A percentile compares a stretch with the other conserved stretches of the same genome.
Evolutionary conservation across 805 yeast species (phyloP).

Genomic region (Millerozyma acaciae): DNA sequence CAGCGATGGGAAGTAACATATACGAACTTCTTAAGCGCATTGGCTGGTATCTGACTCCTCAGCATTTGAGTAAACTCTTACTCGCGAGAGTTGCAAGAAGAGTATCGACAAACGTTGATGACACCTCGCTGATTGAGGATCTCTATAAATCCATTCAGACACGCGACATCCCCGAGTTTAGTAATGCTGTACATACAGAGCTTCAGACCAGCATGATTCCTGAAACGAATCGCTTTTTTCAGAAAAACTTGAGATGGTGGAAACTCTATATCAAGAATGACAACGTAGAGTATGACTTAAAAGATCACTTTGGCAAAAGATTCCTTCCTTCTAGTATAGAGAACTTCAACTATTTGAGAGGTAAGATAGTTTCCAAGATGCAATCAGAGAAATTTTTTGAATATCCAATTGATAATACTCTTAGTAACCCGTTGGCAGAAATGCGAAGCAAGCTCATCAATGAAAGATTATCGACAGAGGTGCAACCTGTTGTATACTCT

Average conservation of each 20-base stretch:
- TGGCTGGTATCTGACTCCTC: slow-evolving; percentile 24
- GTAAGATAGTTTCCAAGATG: slow-evolving; percentile 30
- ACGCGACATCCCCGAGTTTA: slow-evolving; percentile 24
- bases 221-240: slow-evolving; percentile 25
- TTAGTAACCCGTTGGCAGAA: slow-evolving; percentile 25
- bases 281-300: slow-evolving; percentile 39
- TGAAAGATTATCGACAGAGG: slow-evolving; percentile 23
- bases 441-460: slow-evolving; percentile 30
- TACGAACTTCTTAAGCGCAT: slow-evolving; percentile 29
- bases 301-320: slow-evolving; percentile 30
- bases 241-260: slow-evolving; percentile 36
- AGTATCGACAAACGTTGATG: slow-evolving; percentile 10
- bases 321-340: slow-evolving; percentile 40
- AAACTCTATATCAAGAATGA: slow-evolving; percentile 39
- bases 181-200: slow-evolving; percentile 31
- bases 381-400: slow-evolving; percentile 22
- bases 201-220: slow-evolving; percentile 34
- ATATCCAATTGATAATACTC: slow-evolving; percentile 9
- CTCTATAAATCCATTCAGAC: slow-evolving; percentile 18
- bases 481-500: slow-evolving; percentile 36
- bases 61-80: slow-evolving; percentile 20
- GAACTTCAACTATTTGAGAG: slow-evolving; percentile 32
- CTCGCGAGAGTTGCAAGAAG: slow-evolving; percentile 14
- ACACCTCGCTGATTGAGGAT: slow-evolving; percentile 13
- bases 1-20: slow-evolving; percentile 32